phyloP scores from a whole-genome alignment of 495 filamentous ascomycete genomes.

The Trichoderma reesei region DNA sequence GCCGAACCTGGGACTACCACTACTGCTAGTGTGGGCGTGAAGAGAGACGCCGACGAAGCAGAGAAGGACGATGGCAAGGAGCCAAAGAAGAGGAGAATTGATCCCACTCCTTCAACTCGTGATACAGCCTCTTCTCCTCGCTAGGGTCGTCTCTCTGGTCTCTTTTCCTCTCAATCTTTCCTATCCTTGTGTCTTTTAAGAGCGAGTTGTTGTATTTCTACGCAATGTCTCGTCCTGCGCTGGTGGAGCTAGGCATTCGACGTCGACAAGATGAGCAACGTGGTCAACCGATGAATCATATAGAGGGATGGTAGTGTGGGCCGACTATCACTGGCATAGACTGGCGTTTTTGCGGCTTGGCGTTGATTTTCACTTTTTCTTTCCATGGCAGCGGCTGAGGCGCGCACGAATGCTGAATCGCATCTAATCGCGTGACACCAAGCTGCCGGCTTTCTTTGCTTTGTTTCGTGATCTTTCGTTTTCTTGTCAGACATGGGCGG shows the following conservation, averaged over 20 bases:
- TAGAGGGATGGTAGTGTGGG: not conserved
- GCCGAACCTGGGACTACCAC: too few species aligned
- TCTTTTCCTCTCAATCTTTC: not conserved
- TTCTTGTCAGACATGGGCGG: too few species aligned
- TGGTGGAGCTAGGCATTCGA: not conserved
- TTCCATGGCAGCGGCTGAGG: not conserved
- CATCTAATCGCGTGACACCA: not conserved
- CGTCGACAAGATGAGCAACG: not conserved
- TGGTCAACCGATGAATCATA: not conserved
- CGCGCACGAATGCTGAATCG: not conserved
- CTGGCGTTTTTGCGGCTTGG: constrained; percentile 1
- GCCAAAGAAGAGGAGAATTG: constrained; percentile 66
- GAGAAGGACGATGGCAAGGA: constrained; percentile 39
- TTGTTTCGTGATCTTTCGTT: too few species aligned
- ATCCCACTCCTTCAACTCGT: constrained; percentile 53
- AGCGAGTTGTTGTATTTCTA: not conserved
- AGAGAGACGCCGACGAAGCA: constrained; percentile 48
- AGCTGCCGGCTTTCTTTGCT: not conserved
- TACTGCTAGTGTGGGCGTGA: constrained; percentile 42
- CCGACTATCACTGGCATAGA: not conserved
- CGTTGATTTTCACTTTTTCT: not conserved
- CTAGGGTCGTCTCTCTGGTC: not conserved
- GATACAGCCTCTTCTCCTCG: not conserved
- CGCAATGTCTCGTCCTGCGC: not conserved
- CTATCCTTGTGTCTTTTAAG: not conserved